Percentiles rank a stretch among this genome's conserved stretches.
Evolutionary conservation across 257 asterid genomes (phyloP).

Genomic region (Ligustrum vulgare): DNA sequence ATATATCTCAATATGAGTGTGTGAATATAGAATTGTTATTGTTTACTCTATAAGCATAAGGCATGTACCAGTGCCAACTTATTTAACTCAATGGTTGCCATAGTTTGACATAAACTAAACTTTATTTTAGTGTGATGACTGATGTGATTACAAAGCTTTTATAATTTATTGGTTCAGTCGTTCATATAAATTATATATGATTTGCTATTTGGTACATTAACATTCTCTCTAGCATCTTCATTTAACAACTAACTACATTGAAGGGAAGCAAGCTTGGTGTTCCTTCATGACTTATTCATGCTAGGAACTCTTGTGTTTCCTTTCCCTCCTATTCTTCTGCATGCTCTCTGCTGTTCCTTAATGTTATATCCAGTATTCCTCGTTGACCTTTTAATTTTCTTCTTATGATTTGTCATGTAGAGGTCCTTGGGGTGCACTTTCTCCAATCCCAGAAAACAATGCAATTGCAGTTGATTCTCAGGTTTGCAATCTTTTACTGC

Average conservation of each 20-base stretch:
- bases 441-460: slow-evolving; percentile 93
- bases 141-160: no score
- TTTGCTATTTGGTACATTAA: not conserved
- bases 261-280: slow-evolving; percentile 7
- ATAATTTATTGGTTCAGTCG: not conserved
- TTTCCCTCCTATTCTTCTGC: slow-evolving; percentile 4
- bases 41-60: not conserved
- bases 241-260: not conserved
- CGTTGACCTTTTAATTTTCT: not conserved
- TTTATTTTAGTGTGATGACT: no score
- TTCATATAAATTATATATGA: not conserved
- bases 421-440: slow-evolving; percentile 99
- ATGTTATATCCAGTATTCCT: not conserved
- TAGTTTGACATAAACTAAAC: not conserved
- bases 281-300: slow-evolving; percentile 12
- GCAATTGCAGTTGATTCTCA: slow-evolving; percentile 73
- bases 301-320: not conserved
- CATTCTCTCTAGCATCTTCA: not conserved
- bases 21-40: not conserved
- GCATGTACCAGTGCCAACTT: not conserved
- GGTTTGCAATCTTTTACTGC: slow-evolving; percentile 45
- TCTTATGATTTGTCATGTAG: slow-evolving; percentile 42
- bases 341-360: not conserved
- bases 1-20: not conserved
- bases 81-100: not conserved